Evolutionary conservation across 345 rosid species (phyloP), one percentile per base, ranked within the genome.

Genomic region (Sonneratia alba): DNA sequence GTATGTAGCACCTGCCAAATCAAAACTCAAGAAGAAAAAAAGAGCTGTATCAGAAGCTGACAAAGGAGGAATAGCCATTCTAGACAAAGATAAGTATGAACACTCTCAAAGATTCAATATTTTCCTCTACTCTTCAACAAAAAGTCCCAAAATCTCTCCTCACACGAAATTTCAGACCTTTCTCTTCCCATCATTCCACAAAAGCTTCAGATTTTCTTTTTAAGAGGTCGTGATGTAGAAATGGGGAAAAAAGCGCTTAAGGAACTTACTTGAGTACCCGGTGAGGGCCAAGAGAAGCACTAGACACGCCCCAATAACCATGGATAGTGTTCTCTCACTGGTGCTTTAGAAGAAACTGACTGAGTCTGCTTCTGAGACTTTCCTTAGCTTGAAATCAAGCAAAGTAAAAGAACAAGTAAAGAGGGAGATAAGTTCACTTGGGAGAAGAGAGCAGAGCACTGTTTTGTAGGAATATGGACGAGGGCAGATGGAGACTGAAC

Each of bases 201-300:
- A 38, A 40, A 36, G n/a, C 19, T 36, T 66, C 45, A 14, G 36
- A 14, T 21, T 66, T 66, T 66, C 3, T 37, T 38, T 67, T 24
- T 16, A 14, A 15, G 64, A 77, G 68, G 10, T 66, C 6, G 36
- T 43, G 18, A 40, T 18, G 48, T 64, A 83, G 67, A 43, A 84
- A 72, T 38, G 69, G 69, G 69, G 32, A 45, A 67, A 42, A 48
- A 36, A 15, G 43, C 1, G 68, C n/a, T 34, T 9, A 18, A 27
- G 68, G 36, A 66, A 36, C 43, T 87, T 84, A 91, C 98, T 81
- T 83, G 96, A 86, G 77, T 81, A 82, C 66, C 84, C 90, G 57
- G 81, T 42, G 75, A 89, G 70, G 79, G 92, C 83, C 74, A 81
- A 69, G 77, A 91, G 71, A 70, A 93, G 83, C 78, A 83, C 72